Percentiles rank a stretch among this genome's conserved stretches.
Evolutionary conservation across 2,329 filamentous ascomycete genomes (phyloP).

Genomic region (Aureobasidium musti): DNA sequence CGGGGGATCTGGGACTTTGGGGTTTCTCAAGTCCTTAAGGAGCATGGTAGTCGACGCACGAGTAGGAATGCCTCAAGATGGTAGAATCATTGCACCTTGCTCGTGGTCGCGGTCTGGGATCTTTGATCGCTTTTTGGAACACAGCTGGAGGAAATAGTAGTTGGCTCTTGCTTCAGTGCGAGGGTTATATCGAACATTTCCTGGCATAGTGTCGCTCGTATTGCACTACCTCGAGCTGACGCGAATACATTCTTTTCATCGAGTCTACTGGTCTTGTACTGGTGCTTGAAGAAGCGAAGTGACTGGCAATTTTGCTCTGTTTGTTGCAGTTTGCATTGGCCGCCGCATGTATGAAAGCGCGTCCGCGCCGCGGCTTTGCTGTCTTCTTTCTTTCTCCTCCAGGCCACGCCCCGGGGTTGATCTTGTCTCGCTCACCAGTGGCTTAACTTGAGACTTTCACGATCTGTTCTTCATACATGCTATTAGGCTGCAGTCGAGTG

Average conservation of each 20-base stretch:
- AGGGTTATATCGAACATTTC: neutral
- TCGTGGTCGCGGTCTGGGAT: neutral
- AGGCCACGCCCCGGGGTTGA: too few species aligned
- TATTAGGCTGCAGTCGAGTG: neutral
- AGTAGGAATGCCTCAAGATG: neutral
- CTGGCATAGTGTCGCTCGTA: constrained; percentile 70
- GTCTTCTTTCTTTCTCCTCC: neutral
- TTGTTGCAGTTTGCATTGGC: neutral
- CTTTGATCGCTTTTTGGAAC: constrained; percentile 15
- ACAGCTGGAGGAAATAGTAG: neutral
- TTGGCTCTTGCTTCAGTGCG: neutral
- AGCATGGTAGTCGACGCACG: neutral
- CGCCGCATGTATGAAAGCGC: neutral
- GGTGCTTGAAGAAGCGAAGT: constrained; percentile 8
- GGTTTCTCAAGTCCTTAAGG: neutral
- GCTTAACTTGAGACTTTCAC: neutral
- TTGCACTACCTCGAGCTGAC: constrained; percentile 73
- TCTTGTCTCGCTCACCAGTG: neutral
- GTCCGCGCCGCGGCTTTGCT: neutral
- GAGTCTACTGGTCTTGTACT: constrained; percentile 31
- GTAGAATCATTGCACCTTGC: neutral
- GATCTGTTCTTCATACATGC: neutral
- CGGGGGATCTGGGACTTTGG: neutral
- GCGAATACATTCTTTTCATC: constrained; percentile 54
- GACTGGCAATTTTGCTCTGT: too few species aligned